Base-by-base conservation (phyloP, 768 basidiomycete species). In the Lactifluus hygrophoroides region DNA sequence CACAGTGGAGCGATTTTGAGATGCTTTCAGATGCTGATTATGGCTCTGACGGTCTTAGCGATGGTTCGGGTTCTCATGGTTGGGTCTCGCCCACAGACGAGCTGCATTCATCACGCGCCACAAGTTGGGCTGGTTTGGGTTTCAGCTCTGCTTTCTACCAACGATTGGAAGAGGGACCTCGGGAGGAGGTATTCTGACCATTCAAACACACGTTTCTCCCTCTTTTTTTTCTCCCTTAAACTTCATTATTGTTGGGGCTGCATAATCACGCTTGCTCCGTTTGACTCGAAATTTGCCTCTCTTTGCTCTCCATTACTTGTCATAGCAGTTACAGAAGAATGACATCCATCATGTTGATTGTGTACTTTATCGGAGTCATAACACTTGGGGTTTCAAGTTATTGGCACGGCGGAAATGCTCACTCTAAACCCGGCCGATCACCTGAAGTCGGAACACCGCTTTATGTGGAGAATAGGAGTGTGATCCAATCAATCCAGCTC, bases 121-220 rank as follows among this genome's bases (percentile, higher is more conserved):
- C 51, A 17, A 58, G 42, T 51, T 66, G 68, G 71, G 56, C 63
- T 65, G 56, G 72, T 70, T 7, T 76, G 45, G 74, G 73, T 11
- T 76, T 77, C 60, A 77, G 76, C 61, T 75, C 76, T 3, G 66
- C 70, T 14, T 76, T 76, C 63, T 62, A 64, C 55, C 66, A 60
- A 48, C 64, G 64, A 54, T 62, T 67, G 62, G 61, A 52, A 27
- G 65, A 61, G n/a, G 63, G 55, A 13, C 65, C 67, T 11, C 57
- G 57, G 21, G 68, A 67, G 47, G 58, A 56, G 21, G 30, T 69
- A 55, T 68, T 68, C 42, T 67, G 47, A 65, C n/a, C n/a, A n/a
- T n/a, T n/a, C n/a, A n/a, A n/a, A n/a, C n/a, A n/a, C n/a, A n/a
- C n/a, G n/a, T n/a, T 7, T 23, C 10, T 13, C 5, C 16, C 23